Evolutionary conservation across 139 green algal genomes (phyloP).

Genomic region (Deuterostichococcus epilithicus): DNA sequence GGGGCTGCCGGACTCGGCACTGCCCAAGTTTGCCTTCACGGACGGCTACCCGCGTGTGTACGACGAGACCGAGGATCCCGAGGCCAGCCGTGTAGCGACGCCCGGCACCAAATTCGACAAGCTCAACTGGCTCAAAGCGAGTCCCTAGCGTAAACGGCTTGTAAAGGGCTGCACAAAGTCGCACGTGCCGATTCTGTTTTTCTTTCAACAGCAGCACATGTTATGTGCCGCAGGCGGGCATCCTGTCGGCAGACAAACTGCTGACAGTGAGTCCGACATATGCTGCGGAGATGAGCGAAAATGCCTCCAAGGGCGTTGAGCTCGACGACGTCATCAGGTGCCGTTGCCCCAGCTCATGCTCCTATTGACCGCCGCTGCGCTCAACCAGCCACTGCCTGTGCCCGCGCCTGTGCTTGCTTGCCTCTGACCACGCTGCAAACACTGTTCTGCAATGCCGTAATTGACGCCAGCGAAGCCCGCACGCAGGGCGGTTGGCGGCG

Average conservation of each 20-base stretch:
- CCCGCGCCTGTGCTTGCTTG: too few relatives aligned
- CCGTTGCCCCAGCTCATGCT: neutral
- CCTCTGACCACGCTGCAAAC: too few relatives aligned
- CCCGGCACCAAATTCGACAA: constrained; percentile 67
- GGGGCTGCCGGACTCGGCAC: constrained; percentile 56
- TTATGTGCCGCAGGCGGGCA: constrained; percentile 74
- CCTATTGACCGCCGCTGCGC: neutral
- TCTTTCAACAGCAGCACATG: too few relatives aligned
- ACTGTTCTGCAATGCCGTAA: too few relatives aligned
- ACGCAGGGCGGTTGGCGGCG: constrained; percentile 48
- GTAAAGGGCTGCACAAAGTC: too few relatives aligned
- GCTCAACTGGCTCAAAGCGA: constrained; percentile 94
- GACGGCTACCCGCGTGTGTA: constrained; percentile 82
- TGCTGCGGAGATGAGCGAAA: constrained; percentile 82
- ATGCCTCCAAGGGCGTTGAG: constrained; percentile 81
- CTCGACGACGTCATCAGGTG: constrained; percentile 67
- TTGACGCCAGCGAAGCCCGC: neutral
- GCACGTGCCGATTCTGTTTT: too few relatives aligned
- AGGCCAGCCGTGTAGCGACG: constrained; percentile 16
- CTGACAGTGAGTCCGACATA: constrained; percentile 98
- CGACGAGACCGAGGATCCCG: constrained; percentile 38
- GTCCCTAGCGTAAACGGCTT: neutral
- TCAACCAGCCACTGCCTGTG: too few relatives aligned
- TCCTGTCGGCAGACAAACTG: constrained; percentile 84
- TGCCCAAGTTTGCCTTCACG: constrained; percentile 70